Conservation (phyloP, 2,329 filamentous ascomycete genomes). For the Aspergillus nomiae region DNA sequence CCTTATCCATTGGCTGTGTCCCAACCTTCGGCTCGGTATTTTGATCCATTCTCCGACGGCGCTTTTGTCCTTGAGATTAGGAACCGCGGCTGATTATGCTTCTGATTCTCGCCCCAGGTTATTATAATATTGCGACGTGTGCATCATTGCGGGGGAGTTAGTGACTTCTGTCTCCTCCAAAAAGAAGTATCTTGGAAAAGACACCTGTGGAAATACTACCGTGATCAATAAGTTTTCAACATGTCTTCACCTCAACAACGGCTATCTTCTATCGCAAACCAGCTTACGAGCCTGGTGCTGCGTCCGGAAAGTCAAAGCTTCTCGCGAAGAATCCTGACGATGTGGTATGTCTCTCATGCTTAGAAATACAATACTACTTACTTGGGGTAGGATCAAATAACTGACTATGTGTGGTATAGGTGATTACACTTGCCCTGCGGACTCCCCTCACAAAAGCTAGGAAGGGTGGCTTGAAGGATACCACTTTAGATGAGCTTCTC, state of each 20-base stretch:
- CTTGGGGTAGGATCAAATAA: background rate
- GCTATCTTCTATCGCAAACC: conserved; percentile 43
- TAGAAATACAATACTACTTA: background rate
- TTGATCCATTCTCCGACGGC: background rate
- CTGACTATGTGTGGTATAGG: conserved; percentile 23
- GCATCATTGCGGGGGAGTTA: background rate
- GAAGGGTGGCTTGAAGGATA: conserved; percentile 45
- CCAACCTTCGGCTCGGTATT: conserved; percentile 15
- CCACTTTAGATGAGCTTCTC: conserved; percentile 37
- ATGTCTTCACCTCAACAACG: conserved; percentile 45
- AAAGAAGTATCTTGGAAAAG: background rate
- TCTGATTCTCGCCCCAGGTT: background rate
- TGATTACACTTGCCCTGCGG: conserved; percentile 43
- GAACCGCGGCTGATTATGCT: conserved; percentile 13
- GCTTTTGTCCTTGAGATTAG: background rate
- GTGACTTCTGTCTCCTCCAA: conserved; percentile 2
- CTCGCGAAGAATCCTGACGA: conserved; percentile 42
- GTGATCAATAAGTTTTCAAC: conserved; percentile 8
- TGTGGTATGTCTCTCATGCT: conserved; percentile 35
- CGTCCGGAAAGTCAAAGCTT: conserved; percentile 33
- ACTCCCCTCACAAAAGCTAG: conserved; percentile 44
- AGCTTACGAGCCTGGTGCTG: conserved; percentile 35
- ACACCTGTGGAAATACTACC: background rate
- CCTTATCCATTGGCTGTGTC: background rate
- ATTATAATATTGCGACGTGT: conserved; percentile 5